Conservation (phyloP, 1,284 basidiomycete species). For the Moesziomyces antarcticus region DNA sequence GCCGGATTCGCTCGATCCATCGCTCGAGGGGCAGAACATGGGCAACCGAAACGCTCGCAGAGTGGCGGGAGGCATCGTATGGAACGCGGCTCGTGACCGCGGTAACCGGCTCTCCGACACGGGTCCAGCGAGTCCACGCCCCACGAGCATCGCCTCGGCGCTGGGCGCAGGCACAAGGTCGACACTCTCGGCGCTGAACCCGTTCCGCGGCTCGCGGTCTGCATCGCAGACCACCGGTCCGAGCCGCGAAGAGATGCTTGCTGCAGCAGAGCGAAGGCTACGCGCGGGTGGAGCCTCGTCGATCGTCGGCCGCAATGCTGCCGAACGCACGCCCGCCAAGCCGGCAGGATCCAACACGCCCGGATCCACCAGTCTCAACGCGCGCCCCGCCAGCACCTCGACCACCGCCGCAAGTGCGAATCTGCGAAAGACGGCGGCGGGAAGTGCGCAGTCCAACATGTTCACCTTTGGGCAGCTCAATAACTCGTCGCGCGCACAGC, state of each 20-base stretch:
- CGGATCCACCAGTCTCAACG: slow-evolving; percentile 30
- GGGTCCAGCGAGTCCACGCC: slow-evolving; percentile 5
- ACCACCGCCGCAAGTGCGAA: slow-evolving; percentile 7
- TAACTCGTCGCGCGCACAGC: not conserved
- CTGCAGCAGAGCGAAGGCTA: slow-evolving; percentile 54
- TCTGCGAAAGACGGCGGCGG: slow-evolving; percentile 31
- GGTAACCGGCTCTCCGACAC: slow-evolving; percentile 27
- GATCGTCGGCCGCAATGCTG: slow-evolving; percentile 53
- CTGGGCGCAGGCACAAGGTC: slow-evolving; percentile 33
- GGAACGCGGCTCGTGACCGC: slow-evolving; percentile 38
- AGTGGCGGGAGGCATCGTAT: slow-evolving; percentile 36
- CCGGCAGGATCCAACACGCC: slow-evolving; percentile 20
- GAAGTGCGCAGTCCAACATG: slow-evolving; percentile 12
- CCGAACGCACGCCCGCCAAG: slow-evolving; percentile 10
- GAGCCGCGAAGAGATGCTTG: slow-evolving; percentile 50
- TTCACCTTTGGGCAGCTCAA: slow-evolving; percentile 46
- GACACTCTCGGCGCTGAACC: slow-evolving; percentile 25
- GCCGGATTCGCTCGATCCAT: slow-evolving; percentile 54
- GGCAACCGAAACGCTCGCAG: slow-evolving; percentile 43
- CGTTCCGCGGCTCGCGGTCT: slow-evolving; percentile 22
- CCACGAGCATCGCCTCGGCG: slow-evolving; percentile 23
- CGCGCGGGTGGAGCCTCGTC: slow-evolving; percentile 25
- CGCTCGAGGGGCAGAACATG: slow-evolving; percentile 38
- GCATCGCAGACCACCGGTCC: slow-evolving; percentile 13
- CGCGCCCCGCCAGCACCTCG: slow-evolving; percentile 8